These are phyloP conservation scores for Quercus variabilis DNA, from an alignment of 306 rosid species.

Conservation along the genomic window DNA sequence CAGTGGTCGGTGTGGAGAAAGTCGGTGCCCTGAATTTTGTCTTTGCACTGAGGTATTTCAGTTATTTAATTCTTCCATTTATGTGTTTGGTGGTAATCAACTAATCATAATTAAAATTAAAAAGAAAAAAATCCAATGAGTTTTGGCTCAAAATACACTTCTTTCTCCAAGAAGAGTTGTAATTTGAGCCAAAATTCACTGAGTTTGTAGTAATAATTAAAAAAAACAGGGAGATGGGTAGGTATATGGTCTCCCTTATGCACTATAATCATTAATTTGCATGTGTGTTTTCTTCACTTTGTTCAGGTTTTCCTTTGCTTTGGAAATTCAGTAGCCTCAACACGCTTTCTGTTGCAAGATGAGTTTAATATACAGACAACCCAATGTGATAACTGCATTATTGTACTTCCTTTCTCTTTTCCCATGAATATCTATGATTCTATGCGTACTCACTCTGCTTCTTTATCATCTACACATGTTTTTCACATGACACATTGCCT, in stretches of 20 bases:
- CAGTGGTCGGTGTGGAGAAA: slow-evolving; percentile 92
- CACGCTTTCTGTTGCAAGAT: slow-evolving; percentile 89
- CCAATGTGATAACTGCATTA: slow-evolving; percentile 84
- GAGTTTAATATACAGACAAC: slow-evolving; percentile 93
- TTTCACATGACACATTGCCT: not conserved
- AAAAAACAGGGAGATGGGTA: not conserved
- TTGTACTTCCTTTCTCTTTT: slow-evolving; percentile 46
- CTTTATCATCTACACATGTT: not conserved
- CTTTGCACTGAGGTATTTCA: slow-evolving; percentile 81
- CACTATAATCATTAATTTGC: not conserved
- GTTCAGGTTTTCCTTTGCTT: slow-evolving; percentile 80
- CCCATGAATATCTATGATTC: not conserved
- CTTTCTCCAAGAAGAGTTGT: too few species aligned
- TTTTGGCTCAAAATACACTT: too few species aligned
- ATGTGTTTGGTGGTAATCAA: not conserved
- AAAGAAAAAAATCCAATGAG: too few species aligned
- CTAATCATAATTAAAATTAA: not conserved
- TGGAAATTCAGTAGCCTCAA: slow-evolving; percentile 84
- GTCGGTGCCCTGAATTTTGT: slow-evolving; percentile 77
- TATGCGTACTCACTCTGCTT: not conserved
- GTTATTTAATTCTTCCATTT: not conserved
- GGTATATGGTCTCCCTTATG: not conserved
- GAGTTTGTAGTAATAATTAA: too few species aligned
- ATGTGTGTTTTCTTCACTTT: slow-evolving; percentile 5
- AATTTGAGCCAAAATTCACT: too few species aligned